Conservation (phyloP, 2,329 filamentous ascomycete species). For the Aspergillus eucalypticola region DNA sequence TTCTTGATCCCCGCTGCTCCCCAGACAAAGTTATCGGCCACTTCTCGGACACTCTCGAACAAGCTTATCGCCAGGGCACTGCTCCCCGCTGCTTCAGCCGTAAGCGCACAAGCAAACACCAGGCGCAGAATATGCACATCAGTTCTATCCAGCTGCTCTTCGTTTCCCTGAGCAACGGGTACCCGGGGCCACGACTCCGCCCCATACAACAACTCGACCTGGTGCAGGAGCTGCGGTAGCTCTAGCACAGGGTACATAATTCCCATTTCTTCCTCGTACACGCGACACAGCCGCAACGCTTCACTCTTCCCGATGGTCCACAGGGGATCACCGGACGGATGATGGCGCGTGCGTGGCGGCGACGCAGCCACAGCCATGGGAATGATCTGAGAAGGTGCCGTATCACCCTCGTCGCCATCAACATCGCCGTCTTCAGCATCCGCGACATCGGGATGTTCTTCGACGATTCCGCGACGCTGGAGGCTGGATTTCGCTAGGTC, state of each 20-base stretch:
- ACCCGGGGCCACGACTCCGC: conserved; percentile 8
- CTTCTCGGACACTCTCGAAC: conserved; percentile 73
- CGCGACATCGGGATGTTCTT: conserved; percentile 30
- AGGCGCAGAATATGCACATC: conserved; percentile 75
- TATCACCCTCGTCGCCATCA: conserved; percentile 56
- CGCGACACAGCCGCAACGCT: conserved; percentile 71
- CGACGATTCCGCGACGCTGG: conserved; percentile 81
- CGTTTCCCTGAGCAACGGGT: conserved; percentile 33
- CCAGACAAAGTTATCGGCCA: conserved; percentile 64
- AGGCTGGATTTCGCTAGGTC: conserved; percentile 83
- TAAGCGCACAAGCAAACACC: conserved; percentile 73
- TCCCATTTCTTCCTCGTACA: conserved; percentile 86
- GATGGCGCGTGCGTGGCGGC: conserved; percentile 19
- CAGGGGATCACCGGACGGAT: conserved; percentile 63
- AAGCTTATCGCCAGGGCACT: conserved; percentile 71
- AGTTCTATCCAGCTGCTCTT: conserved; percentile 51
- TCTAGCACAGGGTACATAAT: conserved; percentile 86
- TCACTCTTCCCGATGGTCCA: conserved; percentile 75
- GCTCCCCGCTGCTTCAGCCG: conserved; percentile 74
- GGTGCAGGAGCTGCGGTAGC: conserved; percentile 66
- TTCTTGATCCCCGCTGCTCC: conserved; percentile 60
- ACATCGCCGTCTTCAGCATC: background rate
- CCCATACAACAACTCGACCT: conserved; percentile 65
- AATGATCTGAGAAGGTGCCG: no score
- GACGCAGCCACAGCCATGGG: conserved; percentile 20